Evolutionary conservation across 202 grass and related monocot species (phyloP).

Genomic region (Dendrocalamus latiflorus): DNA sequence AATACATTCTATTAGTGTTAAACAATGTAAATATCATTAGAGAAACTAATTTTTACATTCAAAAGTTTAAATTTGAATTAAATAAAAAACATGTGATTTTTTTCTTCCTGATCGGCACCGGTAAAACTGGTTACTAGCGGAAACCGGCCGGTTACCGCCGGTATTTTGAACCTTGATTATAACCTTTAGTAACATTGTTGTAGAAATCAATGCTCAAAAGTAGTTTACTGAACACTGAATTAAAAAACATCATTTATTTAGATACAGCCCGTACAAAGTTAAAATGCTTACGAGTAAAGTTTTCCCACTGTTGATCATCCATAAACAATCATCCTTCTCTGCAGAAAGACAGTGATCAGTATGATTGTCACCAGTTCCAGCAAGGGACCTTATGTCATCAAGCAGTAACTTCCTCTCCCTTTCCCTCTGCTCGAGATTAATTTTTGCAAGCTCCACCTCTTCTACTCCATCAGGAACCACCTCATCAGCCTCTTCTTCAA

Average conservation of each 20-base stretch:
- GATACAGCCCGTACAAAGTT: constrained; percentile 13
- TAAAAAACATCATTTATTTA: constrained; percentile 1
- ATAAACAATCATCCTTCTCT: constrained; percentile 66
- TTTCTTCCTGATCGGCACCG: no score
- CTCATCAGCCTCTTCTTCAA: no score
- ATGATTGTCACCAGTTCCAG: constrained; percentile 46
- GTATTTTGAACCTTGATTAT: no score
- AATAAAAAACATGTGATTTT: no score
- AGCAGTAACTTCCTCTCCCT: constrained; percentile 87
- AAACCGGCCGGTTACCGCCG: no score
- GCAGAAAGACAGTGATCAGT: constrained; percentile 29
- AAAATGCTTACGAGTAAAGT: constrained; percentile 50
- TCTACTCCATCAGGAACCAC: no score
- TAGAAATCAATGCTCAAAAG: constrained; percentile 5
- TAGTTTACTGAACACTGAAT: neutral
- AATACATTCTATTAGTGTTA: no score
- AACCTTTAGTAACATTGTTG: neutral
- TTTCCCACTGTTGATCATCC: constrained; percentile 74
- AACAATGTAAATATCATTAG: no score
- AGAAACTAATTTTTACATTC: no score
- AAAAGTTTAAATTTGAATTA: no score
- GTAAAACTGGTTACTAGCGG: no score
- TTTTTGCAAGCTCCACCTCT: no score
- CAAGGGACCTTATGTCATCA: constrained; percentile 75
- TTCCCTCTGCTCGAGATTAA: constrained; percentile 74